Conservation (phyloP, 305 asterid genomes). For the Fraxinus platypoda region DNA sequence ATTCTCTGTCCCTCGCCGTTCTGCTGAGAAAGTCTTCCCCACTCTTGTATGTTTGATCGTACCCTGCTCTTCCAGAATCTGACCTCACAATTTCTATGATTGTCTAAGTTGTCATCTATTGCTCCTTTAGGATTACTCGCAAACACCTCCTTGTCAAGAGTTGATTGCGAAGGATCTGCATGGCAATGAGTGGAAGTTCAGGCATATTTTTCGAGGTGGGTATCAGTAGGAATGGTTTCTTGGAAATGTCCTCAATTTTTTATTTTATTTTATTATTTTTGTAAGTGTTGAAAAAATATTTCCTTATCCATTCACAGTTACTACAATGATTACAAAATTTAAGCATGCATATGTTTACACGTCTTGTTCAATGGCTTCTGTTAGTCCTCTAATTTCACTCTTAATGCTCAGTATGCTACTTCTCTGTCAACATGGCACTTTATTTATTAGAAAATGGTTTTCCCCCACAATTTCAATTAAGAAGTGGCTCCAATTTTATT, state of each 20-base stretch:
- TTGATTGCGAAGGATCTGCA: slow-evolving; percentile 94
- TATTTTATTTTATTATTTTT: neutral
- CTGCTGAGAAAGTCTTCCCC: slow-evolving; percentile 98
- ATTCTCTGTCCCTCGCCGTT: slow-evolving; percentile 96
- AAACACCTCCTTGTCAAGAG: slow-evolving; percentile 90
- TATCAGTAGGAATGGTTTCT: slow-evolving; percentile 13
- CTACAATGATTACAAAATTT: neutral
- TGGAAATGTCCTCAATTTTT: neutral
- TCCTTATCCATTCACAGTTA: neutral
- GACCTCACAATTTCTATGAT: neutral
- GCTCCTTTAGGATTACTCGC: slow-evolving; percentile 72
- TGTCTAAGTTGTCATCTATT: slow-evolving; percentile 16
- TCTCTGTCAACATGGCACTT: neutral
- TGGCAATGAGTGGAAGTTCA: slow-evolving; percentile 94
- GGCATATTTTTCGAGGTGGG: slow-evolving; percentile 93
- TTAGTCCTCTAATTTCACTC: neutral
- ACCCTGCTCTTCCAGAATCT: slow-evolving; percentile 2
- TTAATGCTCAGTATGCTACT: neutral
- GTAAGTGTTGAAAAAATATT: neutral
- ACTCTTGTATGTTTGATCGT: slow-evolving; percentile 67
- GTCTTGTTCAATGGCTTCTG: neutral
- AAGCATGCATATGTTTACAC: neutral
- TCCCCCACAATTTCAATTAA: neutral
- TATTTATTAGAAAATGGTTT: neutral
- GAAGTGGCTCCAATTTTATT: neutral